These are phyloP conservation scores for Cupressus sempervirens DNA, from an alignment of 75 land plant genomes.

Conservation along the genomic window DNA sequence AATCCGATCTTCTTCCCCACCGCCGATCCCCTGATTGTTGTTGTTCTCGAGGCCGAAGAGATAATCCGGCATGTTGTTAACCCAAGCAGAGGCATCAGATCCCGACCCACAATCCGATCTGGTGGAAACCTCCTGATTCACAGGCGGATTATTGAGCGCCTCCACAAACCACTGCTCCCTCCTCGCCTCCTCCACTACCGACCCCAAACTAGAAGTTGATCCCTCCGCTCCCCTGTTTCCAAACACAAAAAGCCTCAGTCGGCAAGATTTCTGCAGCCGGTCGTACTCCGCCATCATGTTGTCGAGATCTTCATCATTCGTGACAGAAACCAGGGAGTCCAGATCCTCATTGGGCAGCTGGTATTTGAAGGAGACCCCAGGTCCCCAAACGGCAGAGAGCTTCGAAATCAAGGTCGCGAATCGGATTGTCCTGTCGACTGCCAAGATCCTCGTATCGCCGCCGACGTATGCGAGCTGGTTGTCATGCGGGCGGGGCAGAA, in stretches of 20 bases:
- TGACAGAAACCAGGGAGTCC: slow-evolving; percentile 82
- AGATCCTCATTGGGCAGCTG: slow-evolving; percentile 93
- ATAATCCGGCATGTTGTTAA: slow-evolving; percentile 35
- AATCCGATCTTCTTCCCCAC: neutral
- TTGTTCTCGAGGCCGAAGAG: slow-evolving; percentile 52
- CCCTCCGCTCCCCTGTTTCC: slow-evolving; percentile 6
- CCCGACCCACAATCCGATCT: slow-evolving; percentile 4
- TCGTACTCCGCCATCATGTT: slow-evolving; percentile 98
- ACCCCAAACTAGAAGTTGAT: neutral
- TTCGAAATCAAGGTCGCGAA: slow-evolving; percentile 43
- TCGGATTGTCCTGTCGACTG: slow-evolving; percentile 55
- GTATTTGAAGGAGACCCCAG: slow-evolving; percentile 60
- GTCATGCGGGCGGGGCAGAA: slow-evolving; percentile 76
- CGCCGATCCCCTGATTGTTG: neutral
- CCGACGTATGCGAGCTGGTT: slow-evolving; percentile 77
- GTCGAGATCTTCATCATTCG: slow-evolving; percentile 90
- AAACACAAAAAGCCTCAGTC: slow-evolving; percentile 59
- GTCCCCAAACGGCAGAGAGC: slow-evolving; percentile 39
- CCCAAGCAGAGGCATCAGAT: neutral
- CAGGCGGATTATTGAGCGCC: slow-evolving; percentile 38
- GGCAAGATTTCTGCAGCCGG: slow-evolving; percentile 31
- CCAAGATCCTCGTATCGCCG: slow-evolving; percentile 85
- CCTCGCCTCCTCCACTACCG: slow-evolving; percentile 11
- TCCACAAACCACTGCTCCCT: slow-evolving; percentile 61
- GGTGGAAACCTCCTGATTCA: neutral